Evolutionary conservation across 192 early-diverging fungal species (phyloP), one percentile per base, ranked within the genome.

Genomic region (Borealophlyctis nickersoniae): DNA sequence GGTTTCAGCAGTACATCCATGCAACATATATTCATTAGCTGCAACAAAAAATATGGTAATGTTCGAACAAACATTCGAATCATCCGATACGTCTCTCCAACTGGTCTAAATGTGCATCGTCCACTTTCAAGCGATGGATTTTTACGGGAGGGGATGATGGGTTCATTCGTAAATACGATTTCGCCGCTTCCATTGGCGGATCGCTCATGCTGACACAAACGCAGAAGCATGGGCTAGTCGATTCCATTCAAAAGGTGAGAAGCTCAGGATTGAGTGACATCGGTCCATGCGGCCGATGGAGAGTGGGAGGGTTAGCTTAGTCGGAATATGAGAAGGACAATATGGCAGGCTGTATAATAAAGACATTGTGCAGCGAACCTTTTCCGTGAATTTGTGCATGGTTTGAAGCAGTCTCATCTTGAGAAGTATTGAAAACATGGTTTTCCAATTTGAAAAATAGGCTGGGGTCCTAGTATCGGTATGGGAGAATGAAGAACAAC

Each of bases 81-180:
- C n/a, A n/a, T n/a, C n/a, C n/a, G n/a, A n/a, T n/a, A n/a, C n/a
- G n/a, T n/a, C n/a, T n/a, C n/a, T n/a, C n/a, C n/a, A n/a, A n/a
- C n/a, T 45, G 19, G 19, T 19, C 9, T 19, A 45, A 19, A 45
- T 45, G 19, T 45, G 19, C 39, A 13, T 45, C 39, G 39, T 45
- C 19, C n/a, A 19, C 39, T 13, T 19, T 45, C 39, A 7, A 77
- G 73, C 35, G 66, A 60, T 82, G 81, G 81, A 29, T 82, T 30
- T 82, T 80, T 52, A 82, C 77, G 4, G 81, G 81, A 16, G 79
- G 75, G 0, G 93, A 94, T 51, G 97, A 99, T 77, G 97, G 96
- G 57, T 95, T 90, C 72, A 87, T 99, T 51, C 80, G 93, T 29
- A 95, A 93, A 67, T 99, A 87, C 77, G 95, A 99, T 65, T 93